These are phyloP conservation scores for Penicillium polonicum DNA, from an alignment of 2,329 filamentous ascomycete genomes.

Conservation along the genomic window DNA sequence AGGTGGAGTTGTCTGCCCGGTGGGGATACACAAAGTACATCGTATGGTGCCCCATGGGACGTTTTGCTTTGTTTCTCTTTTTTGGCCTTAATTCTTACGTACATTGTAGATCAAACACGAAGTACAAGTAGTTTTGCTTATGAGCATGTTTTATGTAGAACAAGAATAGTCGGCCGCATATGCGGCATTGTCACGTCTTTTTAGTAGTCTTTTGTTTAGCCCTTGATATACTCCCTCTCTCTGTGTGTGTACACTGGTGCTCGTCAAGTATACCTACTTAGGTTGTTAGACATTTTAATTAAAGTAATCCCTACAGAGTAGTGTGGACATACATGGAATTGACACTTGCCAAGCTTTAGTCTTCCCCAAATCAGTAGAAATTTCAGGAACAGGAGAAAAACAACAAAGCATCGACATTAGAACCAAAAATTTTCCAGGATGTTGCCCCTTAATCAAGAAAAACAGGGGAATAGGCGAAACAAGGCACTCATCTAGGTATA, in stretches of 20 bases:
- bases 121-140: background rate
- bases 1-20: conserved; percentile 2
- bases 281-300: background rate
- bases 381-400: conserved; percentile 2
- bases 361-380: background rate
- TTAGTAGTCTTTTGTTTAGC: background rate
- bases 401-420: background rate
- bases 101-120: background rate
- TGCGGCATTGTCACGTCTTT: background rate
- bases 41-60: background rate
- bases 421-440: background rate
- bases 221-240: too few relatives aligned
- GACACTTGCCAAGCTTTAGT: conserved; percentile 3
- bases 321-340: background rate
- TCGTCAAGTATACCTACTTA: background rate
- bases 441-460: background rate
- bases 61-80: background rate
- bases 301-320: background rate
- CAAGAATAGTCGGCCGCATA: background rate
- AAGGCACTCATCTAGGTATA: background rate
- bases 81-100: background rate
- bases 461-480: background rate
- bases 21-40: background rate
- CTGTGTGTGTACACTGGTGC: too few relatives aligned
- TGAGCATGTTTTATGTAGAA: too few relatives aligned